Evolutionary conservation across 352 stramenopile genomes (phyloP), one percentile per base, ranked within the genome.

Genomic region (Phytopythium litorale): DNA sequence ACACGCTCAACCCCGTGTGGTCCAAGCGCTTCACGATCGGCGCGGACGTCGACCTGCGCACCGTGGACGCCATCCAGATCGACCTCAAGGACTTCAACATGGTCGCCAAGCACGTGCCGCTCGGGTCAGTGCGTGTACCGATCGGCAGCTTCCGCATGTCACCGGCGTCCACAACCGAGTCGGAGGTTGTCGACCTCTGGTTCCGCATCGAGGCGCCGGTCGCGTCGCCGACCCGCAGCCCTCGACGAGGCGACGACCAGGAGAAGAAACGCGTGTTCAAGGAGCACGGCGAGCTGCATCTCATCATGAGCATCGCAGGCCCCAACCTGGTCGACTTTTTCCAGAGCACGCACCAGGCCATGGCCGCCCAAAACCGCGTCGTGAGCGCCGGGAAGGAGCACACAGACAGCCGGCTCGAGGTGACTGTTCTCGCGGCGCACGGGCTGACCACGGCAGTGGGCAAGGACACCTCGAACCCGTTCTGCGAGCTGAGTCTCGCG

Each of bases 281-380:
- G 37, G 60, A 80, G 35, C 69, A 85, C 50, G 83, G 83, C 18
- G 76, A 92, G n/a, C 58, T 92, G 13, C 80, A 72, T 42, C 63
- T 92, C 43, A 55, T 79, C 30, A 92, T 92, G 83, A 87, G 66
- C 53, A 61, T 92, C 25, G 64, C 68, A 7, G 83, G 83, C 7
- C 75, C 78, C 13, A 89, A 89, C 54, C 65, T 92, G 23, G 73
- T 88, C 19, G 67, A 82, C 33, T 90, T 92, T 35, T 84, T 92
- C 60, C 78, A 78, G 49, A 81, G 64, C 25, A 42, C 72, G 11
- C 66, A 80, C 25, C 35, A 68, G 38, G 68, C 67, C 8, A 66
- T 87, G 23, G 65, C 67, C 1, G 65, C 72, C 3, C 70, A 73
- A 45, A 81, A 58, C 38, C 74, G 67, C 13, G 77, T 85, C 7